These are phyloP conservation scores for Trichoderma sp. DNA, from an alignment of 2,329 filamentous ascomycete species.

Conservation along the genomic window DNA sequence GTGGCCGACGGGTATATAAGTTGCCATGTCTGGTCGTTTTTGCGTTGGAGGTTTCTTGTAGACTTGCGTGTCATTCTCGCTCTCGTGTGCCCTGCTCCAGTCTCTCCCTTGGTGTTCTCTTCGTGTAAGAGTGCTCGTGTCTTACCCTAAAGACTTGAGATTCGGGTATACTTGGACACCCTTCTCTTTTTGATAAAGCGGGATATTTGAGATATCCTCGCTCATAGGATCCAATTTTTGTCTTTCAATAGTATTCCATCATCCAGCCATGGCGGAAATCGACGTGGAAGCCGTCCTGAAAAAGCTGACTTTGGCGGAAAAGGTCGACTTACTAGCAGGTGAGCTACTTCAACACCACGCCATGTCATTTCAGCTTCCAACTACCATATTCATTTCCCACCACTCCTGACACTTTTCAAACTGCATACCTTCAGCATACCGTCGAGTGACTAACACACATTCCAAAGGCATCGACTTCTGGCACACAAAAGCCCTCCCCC, in stretches of 20 bases:
- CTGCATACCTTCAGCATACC: no score
- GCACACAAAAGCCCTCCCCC: conserved; percentile 65
- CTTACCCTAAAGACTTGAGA: not conserved
- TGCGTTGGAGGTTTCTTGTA: not conserved
- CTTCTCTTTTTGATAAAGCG: no score
- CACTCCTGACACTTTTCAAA: not conserved
- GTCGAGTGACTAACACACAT: not conserved
- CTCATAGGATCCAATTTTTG: no score
- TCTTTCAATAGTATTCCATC: not conserved
- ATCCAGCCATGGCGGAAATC: conserved; percentile 51
- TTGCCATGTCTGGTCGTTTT: not conserved
- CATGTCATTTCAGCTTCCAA: not conserved
- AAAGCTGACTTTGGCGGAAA: conserved; percentile 57
- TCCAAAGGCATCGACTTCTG: conserved; percentile 66
- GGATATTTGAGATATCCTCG: no score
- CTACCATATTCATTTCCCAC: not conserved
- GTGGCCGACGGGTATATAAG: conserved; percentile 24
- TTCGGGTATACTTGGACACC: not conserved
- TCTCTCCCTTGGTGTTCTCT: not conserved
- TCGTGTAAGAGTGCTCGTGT: not conserved
- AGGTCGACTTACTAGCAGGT: conserved; percentile 58
- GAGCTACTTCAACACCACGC: not conserved
- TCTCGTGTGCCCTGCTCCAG: not conserved
- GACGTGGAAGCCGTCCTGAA: conserved; percentile 59
- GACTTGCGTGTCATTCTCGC: not conserved